Conservation (phyloP, 2,329 filamentous ascomycete genomes). For the Davidsoniella virescens region DNA sequence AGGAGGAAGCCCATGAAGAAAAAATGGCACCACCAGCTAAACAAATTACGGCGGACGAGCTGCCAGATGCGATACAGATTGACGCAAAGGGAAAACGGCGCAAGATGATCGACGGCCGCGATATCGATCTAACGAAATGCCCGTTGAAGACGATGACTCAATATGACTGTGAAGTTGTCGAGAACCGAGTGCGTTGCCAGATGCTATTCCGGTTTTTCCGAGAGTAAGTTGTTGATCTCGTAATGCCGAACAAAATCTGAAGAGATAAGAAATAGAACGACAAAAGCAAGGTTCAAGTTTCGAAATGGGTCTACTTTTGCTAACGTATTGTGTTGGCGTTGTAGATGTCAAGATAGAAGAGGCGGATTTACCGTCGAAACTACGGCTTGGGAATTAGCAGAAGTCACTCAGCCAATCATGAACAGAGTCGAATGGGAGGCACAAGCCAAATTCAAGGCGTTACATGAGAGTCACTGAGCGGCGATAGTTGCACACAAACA, state of each 20-base stretch:
- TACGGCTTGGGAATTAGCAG: constrained; percentile 39
- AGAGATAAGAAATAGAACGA: not conserved
- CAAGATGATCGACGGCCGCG: constrained; percentile 21
- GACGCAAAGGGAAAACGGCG: constrained; percentile 33
- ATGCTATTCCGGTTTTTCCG: constrained; percentile 44
- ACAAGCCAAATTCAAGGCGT: constrained; percentile 7
- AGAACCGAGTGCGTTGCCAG: constrained; percentile 36
- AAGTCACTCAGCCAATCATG: constrained; percentile 11
- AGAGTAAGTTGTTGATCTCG: constrained; percentile 27
- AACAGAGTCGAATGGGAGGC: constrained; percentile 9
- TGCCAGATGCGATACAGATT: constrained; percentile 33
- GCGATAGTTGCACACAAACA: not conserved
- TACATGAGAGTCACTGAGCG: not conserved
- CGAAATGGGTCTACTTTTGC: too few relatives aligned
- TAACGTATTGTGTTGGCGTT: constrained; percentile 5
- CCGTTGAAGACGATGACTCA: constrained; percentile 42
- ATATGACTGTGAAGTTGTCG: constrained; percentile 39
- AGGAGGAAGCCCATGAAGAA: not conserved
- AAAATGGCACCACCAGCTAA: constrained; percentile 43
- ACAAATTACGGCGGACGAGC: constrained; percentile 35
- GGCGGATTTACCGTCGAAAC: constrained; percentile 46
- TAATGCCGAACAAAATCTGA: not conserved
- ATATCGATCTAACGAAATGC: constrained; percentile 38
- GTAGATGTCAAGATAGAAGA: constrained; percentile 41
- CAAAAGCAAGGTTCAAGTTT: not conserved